Base-by-base conservation (phyloP, 176 grass and related monocot species). In the sorghum (Sorghum bicolor) region DNA sequence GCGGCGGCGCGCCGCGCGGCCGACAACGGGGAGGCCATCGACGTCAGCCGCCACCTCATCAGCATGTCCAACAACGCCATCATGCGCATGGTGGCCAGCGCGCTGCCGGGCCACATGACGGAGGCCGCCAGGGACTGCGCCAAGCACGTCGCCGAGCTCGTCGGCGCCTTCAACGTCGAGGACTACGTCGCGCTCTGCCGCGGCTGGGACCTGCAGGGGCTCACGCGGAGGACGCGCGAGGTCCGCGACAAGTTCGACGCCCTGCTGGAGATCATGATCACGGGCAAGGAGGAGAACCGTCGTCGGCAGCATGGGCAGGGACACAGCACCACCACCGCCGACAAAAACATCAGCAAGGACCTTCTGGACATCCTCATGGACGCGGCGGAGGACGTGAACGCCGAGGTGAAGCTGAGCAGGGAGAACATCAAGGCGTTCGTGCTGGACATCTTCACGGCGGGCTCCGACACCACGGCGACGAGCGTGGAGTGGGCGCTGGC, bases 341-440 rank as follows among this genome's bases (percentile, higher is more conserved):
- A 20, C 53, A 16, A 19, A 15, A 19, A 16, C 47, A 19, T 5
- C 47, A 52, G 5, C 40, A 88, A 88, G 82, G 91, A 90, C 72
- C 76, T 93, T 66, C 88, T 94, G 20, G 88, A 88, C 50, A 88
- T 94, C 53, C 77, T 94, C 63, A 84, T 91, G 40, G 89, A 91
- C 80, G 76, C 79, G 14, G 86, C 92, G 1, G 83, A 82, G 45
- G 83, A 94, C 37, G 64, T 74, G 1, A 73, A 63, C 22, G 80
- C 89, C 0, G 92, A 91, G 76, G 73, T 94, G 10, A 88, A 78
- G 79, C 83, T 94, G 33, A 94, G 13, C 31, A 73, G 89, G 65
- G 74, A 91, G n/a, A 94, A 94, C 86, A 94, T 91, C 86, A 94
- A 94, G 68, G 89, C 88, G 28, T 94, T 94, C 70, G 41, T 94